Evolutionary conservation across 305 asterid species (phyloP).

Genomic region (Fraxinus baroniana): DNA sequence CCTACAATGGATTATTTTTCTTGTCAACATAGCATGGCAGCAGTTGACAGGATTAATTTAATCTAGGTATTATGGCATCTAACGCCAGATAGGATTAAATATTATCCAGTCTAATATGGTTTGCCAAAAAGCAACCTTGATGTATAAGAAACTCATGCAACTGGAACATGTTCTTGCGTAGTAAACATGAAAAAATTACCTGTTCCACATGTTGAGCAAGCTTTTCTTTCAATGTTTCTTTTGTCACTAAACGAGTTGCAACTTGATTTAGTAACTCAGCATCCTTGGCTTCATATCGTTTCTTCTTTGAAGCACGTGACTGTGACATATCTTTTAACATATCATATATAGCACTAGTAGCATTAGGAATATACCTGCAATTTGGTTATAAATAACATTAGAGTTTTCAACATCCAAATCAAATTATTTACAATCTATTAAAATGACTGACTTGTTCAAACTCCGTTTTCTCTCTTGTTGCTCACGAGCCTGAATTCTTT

Average conservation of each 20-base stretch:
- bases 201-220: constrained; percentile 84
- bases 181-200: constrained; percentile 35
- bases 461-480: constrained; percentile 95
- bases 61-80: not conserved
- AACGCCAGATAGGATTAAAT: not conserved
- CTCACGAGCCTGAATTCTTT: constrained; percentile 92
- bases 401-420: constrained; percentile 8
- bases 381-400: constrained; percentile 13
- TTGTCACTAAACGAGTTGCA: constrained; percentile 46
- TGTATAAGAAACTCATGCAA: not conserved
- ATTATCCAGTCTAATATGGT: not conserved
- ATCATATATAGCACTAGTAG: constrained; percentile 68
- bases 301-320: constrained; percentile 58
- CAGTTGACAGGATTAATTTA: not conserved
- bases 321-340: constrained; percentile 60
- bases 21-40: not conserved
- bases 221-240: constrained; percentile 66
- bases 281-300: constrained; percentile 51
- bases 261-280: constrained; percentile 68
- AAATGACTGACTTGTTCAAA: constrained; percentile 60
- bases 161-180: not conserved
- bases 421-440: constrained; percentile 24
- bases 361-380: constrained; percentile 78
- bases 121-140: not conserved
- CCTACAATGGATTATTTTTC: not conserved